Percentiles rank a stretch among this genome's conserved stretches.
phyloP scores from a whole-genome alignment of 805 yeast species.

The Zygoascus flipseniorum region DNA sequence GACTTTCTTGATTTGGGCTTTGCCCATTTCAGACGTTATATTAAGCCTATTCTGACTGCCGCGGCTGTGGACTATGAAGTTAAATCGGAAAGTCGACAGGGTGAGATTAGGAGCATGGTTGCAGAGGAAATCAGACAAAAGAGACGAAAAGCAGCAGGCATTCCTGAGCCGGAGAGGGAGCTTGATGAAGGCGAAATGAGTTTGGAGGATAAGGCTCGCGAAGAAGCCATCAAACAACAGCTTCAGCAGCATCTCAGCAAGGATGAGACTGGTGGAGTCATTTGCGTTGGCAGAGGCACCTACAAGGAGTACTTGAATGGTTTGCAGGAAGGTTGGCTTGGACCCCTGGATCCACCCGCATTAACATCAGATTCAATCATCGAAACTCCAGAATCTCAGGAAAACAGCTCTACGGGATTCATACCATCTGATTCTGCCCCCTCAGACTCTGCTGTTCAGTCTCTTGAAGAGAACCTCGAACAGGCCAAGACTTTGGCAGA shows the following conservation, averaged over 20 bases:
- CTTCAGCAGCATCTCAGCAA: conserved; percentile 29
- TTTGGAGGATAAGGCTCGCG: not conserved
- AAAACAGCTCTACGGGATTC: not conserved
- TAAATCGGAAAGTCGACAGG: conserved; percentile 73
- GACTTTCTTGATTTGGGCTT: conserved; percentile 72
- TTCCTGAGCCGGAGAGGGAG: conserved; percentile 17
- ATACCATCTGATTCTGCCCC: conserved; percentile 9
- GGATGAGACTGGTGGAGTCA: conserved; percentile 65
- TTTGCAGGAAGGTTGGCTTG: conserved; percentile 87
- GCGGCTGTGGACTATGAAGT: conserved; percentile 81
- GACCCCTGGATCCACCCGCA: conserved; percentile 62
- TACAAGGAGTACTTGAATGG: conserved; percentile 89
- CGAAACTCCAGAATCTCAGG: not conserved
- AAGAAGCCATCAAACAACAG: conserved; percentile 26
- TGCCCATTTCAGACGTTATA: conserved; percentile 63
- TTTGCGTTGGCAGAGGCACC: conserved; percentile 93
- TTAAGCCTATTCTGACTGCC: conserved; percentile 79
- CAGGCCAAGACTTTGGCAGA: conserved; percentile 11
- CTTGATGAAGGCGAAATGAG: not conserved
- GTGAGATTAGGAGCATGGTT: conserved; percentile 72
- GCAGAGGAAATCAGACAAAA: conserved; percentile 73
- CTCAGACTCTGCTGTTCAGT: conserved; percentile 3
- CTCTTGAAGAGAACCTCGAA: conserved; percentile 4
- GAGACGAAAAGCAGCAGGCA: conserved; percentile 38
- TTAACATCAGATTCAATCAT: conserved; percentile 14